These are phyloP conservation scores for Penicillium roqueforti DNA, from an alignment of 495 filamentous ascomycete species.

Conservation along the genomic window DNA sequence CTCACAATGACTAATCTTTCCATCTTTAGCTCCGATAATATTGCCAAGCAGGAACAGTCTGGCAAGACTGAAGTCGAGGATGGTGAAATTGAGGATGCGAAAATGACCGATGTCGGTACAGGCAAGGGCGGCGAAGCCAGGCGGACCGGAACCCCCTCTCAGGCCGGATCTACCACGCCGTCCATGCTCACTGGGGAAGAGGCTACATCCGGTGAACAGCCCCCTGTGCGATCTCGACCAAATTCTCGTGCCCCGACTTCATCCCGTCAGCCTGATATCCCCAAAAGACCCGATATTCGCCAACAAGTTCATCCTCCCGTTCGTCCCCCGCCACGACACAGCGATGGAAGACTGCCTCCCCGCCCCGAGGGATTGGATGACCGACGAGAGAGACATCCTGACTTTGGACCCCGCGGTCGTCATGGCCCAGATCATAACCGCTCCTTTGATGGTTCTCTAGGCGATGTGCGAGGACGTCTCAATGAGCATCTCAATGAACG, in stretches of 20 bases:
- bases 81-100: slow-evolving; percentile 72
- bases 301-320: slow-evolving; percentile 31
- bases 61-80: slow-evolving; percentile 63
- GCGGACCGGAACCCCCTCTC: slow-evolving; percentile 1
- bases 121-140: slow-evolving; percentile 14
- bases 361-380: slow-evolving; percentile 40
- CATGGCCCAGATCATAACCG: slow-evolving; percentile 37
- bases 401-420: slow-evolving; percentile 36
- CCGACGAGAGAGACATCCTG: slow-evolving; percentile 35
- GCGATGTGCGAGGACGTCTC: slow-evolving; percentile 24
- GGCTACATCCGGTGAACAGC: slow-evolving; percentile 15
- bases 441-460: slow-evolving; percentile 29
- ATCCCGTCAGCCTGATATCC: slow-evolving; percentile 28
- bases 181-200: slow-evolving; percentile 15
- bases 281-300: slow-evolving; percentile 38
- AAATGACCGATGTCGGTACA: slow-evolving; percentile 37
- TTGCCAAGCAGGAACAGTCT: slow-evolving; percentile 23
- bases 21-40: slow-evolving; percentile 28
- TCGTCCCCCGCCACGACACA: slow-evolving; percentile 24
- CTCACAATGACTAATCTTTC: slow-evolving; percentile 12
- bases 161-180: slow-evolving; percentile 9
- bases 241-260: slow-evolving; percentile 28
- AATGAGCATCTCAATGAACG: slow-evolving; percentile 29
- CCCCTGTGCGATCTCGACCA: slow-evolving; percentile 25
- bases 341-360: slow-evolving; percentile 32